phyloP scores from a whole-genome alignment of 164 flowering plant species.

The Cinnamomum chago region DNA sequence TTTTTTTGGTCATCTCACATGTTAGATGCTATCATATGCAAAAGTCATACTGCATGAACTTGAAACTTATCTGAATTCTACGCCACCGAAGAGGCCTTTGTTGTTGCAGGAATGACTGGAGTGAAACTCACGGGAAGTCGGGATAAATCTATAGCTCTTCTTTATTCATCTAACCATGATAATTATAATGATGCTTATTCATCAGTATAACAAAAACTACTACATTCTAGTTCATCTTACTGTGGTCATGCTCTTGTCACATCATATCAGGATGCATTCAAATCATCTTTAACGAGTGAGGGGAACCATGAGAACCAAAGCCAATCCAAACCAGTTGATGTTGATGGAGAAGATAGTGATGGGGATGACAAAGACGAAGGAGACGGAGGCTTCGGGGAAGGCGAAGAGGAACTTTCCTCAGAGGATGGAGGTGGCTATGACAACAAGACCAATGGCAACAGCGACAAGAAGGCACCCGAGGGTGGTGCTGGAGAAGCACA shows the following conservation, averaged over 20 bases:
- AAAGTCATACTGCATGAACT: too few relatives aligned
- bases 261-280: slow-evolving; percentile 23
- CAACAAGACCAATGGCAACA: slow-evolving; percentile 17
- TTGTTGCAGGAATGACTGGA: slow-evolving; percentile 3
- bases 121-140: slow-evolving; percentile 12
- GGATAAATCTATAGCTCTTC: slow-evolving; percentile 6
- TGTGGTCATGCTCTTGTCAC: not conserved
- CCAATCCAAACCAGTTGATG: slow-evolving; percentile 25
- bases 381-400: slow-evolving; percentile 33
- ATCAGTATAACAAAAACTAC: slow-evolving; percentile 4
- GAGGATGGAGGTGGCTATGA: slow-evolving; percentile 30
- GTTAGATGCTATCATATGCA: too few relatives aligned
- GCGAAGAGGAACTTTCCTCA: slow-evolving; percentile 29
- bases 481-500: slow-evolving; percentile 29
- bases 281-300: slow-evolving; percentile 6
- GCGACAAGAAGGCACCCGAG: slow-evolving; percentile 20
- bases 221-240: too few relatives aligned
- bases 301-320: slow-evolving; percentile 14
- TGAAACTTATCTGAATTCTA: too few relatives aligned
- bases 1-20: too few relatives aligned
- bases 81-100: too few relatives aligned
- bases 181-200: slow-evolving; percentile 29
- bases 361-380: slow-evolving; percentile 18
- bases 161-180: slow-evolving; percentile 12
- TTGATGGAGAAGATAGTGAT: slow-evolving; percentile 23